A percentile compares a stretch with the other conserved stretches of the same genome.
These are phyloP conservation scores for Leptoxyphium fumago DNA, from an alignment of 2,329 filamentous ascomycete genomes.

Conservation along the genomic window DNA sequence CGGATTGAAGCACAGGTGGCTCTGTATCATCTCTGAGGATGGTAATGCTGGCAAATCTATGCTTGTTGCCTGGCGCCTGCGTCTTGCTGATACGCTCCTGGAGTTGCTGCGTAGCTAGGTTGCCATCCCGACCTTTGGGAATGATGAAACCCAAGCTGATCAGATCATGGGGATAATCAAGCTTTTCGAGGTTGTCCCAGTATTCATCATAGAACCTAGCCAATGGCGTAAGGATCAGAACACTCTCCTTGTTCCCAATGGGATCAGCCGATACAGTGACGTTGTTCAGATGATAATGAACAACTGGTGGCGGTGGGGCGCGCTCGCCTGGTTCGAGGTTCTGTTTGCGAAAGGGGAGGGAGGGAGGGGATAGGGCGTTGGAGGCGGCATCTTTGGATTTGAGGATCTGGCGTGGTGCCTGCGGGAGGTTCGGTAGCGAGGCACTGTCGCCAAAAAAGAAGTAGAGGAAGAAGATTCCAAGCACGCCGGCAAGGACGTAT, in stretches of 20 bases:
- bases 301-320: constrained; percentile 63
- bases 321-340: constrained; percentile 38
- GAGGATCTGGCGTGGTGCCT: constrained; percentile 31
- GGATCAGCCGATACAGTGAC: constrained; percentile 70
- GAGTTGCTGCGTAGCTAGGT: constrained; percentile 65
- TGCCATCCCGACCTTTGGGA: constrained; percentile 84
- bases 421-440: constrained; percentile 29
- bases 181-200: constrained; percentile 79
- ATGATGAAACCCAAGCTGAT: constrained; percentile 94
- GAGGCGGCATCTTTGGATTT: constrained; percentile 43
- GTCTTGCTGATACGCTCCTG: constrained; percentile 77
- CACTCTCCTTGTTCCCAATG: constrained; percentile 62
- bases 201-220: constrained; percentile 86
- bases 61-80: constrained; percentile 64
- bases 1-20: constrained; percentile 61
- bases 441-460: constrained; percentile 37
- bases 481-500: constrained; percentile 52
- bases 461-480: constrained; percentile 46
- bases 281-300: constrained; percentile 90
- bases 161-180: constrained; percentile 83
- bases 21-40: constrained; percentile 95
- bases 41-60: constrained; percentile 82
- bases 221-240: constrained; percentile 86
- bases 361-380: constrained; percentile 58
- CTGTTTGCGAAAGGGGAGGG: constrained; percentile 56